phyloP scores from a whole-genome alignment of 495 filamentous ascomycete genomes.

The Lasiosphaeriaceae sp. region DNA sequence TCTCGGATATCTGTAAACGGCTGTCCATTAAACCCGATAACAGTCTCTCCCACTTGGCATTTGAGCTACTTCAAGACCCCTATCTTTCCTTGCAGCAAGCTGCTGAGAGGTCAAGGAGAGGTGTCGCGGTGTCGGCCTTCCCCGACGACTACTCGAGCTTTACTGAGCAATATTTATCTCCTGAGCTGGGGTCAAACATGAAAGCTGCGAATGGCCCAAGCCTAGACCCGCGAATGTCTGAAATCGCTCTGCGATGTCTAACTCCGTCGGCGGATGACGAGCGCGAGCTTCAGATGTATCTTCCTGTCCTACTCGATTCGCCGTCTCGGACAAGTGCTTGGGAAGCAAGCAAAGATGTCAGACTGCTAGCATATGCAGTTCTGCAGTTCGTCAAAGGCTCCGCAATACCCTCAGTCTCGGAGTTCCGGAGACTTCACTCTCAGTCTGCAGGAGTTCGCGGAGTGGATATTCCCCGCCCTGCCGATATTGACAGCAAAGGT shows the following conservation, averaged over 20 bases:
- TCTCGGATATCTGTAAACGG: constrained; percentile 31
- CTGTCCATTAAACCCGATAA: constrained; percentile 25
- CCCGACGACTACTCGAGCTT: constrained; percentile 38
- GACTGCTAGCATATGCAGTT: constrained; percentile 57
- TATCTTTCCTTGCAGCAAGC: constrained; percentile 29
- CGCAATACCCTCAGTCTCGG: constrained; percentile 14
- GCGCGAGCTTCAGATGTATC: constrained; percentile 43
- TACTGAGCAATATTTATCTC: constrained; percentile 38
- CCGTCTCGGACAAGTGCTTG: constrained; percentile 59
- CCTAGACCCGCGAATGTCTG: constrained; percentile 50
- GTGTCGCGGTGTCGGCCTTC: constrained; percentile 11
- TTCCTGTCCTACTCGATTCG: constrained; percentile 57
- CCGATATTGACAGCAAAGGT: constrained; percentile 5
- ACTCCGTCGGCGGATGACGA: constrained; percentile 2
- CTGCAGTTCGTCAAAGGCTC: constrained; percentile 37
- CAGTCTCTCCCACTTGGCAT: constrained; percentile 32
- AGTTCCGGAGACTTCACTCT: constrained; percentile 28
- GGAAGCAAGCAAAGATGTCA: constrained; percentile 49
- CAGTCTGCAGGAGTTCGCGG: constrained; percentile 15
- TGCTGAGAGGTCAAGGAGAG: constrained; percentile 19
- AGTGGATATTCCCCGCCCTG: constrained; percentile 6
- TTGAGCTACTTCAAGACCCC: constrained; percentile 34
- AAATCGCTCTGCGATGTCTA: constrained; percentile 35
- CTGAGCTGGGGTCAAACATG: constrained; percentile 4
- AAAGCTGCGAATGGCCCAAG: neutral